phyloP scores from a whole-genome alignment of 441 rosid species.

The Rhodomyrtus psidioides region DNA sequence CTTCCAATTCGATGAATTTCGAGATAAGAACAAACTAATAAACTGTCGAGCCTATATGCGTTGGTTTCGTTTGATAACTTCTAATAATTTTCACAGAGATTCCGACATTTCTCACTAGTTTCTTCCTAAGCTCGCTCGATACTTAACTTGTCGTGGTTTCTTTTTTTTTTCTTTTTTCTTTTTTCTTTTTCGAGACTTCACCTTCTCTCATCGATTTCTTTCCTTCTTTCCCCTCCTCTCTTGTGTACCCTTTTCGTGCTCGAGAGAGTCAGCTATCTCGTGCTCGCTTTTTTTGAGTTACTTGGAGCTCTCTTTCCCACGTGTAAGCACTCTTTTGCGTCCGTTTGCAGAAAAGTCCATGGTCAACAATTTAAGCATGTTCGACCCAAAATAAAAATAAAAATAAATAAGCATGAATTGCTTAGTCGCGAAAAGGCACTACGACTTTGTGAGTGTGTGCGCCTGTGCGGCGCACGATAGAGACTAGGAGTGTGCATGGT shows the following conservation, averaged over 20 bases:
- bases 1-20: background rate
- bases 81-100: background rate
- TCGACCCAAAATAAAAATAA: too few species aligned
- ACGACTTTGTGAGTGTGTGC: background rate
- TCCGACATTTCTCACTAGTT: background rate
- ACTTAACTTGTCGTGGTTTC: background rate
- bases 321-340: background rate
- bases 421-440: background rate
- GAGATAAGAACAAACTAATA: background rate
- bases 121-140: background rate
- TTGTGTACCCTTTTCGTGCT: background rate
- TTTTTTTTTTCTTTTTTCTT: too few species aligned
- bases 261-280: background rate
- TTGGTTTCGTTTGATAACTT: background rate
- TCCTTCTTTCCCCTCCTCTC: background rate
- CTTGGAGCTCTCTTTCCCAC: background rate
- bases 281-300: background rate
- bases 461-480: background rate
- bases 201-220: background rate
- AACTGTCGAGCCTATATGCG: rapidly evolving
- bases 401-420: background rate
- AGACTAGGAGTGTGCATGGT: too few species aligned
- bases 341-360: background rate
- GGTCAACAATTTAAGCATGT: background rate
- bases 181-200: background rate